These are phyloP conservation scores for Nicotiana otophora DNA, from an alignment of 257 asterid genomes.

Conservation along the genomic window DNA sequence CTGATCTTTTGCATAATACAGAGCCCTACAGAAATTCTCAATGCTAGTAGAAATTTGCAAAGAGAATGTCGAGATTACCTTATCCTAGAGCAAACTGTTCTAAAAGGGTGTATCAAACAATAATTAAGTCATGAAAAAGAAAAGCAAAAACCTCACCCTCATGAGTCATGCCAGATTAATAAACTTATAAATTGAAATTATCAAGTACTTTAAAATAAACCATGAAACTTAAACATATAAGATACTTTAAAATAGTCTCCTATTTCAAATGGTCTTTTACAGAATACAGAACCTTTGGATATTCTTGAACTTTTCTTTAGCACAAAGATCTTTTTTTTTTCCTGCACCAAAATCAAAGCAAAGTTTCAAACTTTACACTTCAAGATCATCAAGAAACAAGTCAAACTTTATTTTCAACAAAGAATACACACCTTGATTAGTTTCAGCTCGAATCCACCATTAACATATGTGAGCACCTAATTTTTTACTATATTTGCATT, in stretches of 20 bases:
- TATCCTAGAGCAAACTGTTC: not conserved
- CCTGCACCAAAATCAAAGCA: constrained; percentile 10
- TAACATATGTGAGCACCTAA: no score
- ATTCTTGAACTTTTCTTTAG: constrained; percentile 19
- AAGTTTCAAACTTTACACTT: constrained; percentile 11
- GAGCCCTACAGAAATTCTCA: not conserved
- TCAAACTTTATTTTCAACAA: constrained; percentile 16
- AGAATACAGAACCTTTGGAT: no score
- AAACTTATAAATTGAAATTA: not conserved
- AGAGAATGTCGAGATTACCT: not conserved
- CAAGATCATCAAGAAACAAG: constrained; percentile 1
- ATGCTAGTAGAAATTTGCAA: not conserved
- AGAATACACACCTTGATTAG: constrained; percentile 3
- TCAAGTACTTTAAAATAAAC: not conserved
- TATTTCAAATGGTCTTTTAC: no score
- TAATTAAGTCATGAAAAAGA: not conserved
- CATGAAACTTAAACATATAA: no score
- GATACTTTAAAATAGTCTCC: no score
- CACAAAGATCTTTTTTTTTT: not conserved
- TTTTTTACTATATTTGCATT: no score
- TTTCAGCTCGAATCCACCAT: constrained; percentile 8
- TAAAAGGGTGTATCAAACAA: not conserved
- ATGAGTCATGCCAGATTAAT: not conserved
- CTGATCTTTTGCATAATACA: no score
- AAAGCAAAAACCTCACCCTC: not conserved